Percentiles rank a stretch among this genome's conserved stretches.
phyloP scores from a whole-genome alignment of 176 grass and related monocot genomes.

The Dendrocalamus sinicus region DNA sequence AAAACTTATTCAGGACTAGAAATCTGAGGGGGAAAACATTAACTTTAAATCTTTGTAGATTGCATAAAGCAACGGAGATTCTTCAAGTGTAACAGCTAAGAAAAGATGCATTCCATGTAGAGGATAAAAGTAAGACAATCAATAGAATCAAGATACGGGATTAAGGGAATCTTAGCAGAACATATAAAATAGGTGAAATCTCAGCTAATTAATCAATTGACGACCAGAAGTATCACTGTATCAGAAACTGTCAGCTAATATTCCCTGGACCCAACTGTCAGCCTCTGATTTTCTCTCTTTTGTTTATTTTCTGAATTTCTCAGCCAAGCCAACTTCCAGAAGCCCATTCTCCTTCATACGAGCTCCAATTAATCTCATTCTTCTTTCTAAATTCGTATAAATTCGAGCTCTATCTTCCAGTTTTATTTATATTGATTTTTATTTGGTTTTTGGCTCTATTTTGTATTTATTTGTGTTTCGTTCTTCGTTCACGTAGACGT shows the following conservation, averaged over 20 bases:
- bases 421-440: no score
- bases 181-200: neutral
- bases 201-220: neutral
- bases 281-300: no score
- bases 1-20: constrained; percentile 38
- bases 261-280: no score
- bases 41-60: neutral
- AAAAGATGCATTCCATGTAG: neutral
- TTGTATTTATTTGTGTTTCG: no score
- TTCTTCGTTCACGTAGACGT: no score
- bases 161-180: neutral
- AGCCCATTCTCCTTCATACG: no score
- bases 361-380: no score
- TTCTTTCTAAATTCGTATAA: no score
- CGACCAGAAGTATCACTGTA: neutral
- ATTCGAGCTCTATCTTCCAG: no score
- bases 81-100: neutral
- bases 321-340: no score
- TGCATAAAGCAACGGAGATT: neutral
- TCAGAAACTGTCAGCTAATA: neutral
- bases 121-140: constrained; percentile 2
- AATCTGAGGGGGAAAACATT: neutral
- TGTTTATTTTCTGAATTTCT: no score
- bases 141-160: neutral
- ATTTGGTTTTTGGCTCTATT: no score